Evolutionary conservation across 2,329 filamentous ascomycete genomes (phyloP), one percentile per base, ranked within the genome.

Genomic region (Ustilaginoidea virens): DNA sequence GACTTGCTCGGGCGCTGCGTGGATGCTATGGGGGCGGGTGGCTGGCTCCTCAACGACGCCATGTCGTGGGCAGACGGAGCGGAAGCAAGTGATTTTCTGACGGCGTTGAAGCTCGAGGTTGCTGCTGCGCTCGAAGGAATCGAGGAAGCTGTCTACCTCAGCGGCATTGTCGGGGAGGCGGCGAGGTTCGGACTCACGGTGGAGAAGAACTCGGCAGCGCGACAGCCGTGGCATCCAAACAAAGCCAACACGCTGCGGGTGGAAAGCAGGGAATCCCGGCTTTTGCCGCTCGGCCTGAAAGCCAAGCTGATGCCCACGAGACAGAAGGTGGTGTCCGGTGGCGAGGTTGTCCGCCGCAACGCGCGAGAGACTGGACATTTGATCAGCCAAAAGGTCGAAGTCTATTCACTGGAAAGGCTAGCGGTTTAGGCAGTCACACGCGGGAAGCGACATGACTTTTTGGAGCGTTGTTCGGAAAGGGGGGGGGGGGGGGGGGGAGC

Each of bases 391-490:
- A 76, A 75, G 48, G 77, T 86, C 36, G 80, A 79, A 32, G 72
- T 76, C 39, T 93, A 94, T 56, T 82, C 80, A 26, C 66, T 87
- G 39, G 83, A 93, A 57, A 71, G 73, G 53, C 74, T 92, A 41
- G 53, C 66, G 29, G 59, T 83, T 43, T 82, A 63, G 57, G 35
- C 45, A 38, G 34, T 36, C 32, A 23, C 4, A 18, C 13, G 14
- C 10, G 16, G 7, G 22, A 7, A 12, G 21, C 15, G 28, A 17
- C 15, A n/a, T 13, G 13, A 18, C 11, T 15, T 12, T 7, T 14
- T 7, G 27, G 22, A 9, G 8, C n/a, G n/a, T n/a, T n/a, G n/a
- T n/a, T n/a, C n/a, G n/a, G n/a, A n/a, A n/a, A n/a, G n/a, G n/a
- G n/a, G n/a, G n/a, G n/a, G n/a, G n/a, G n/a, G n/a, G n/a, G n/a